Conservation (phyloP, 257 asterid species). For the Solanum arcanum region DNA sequence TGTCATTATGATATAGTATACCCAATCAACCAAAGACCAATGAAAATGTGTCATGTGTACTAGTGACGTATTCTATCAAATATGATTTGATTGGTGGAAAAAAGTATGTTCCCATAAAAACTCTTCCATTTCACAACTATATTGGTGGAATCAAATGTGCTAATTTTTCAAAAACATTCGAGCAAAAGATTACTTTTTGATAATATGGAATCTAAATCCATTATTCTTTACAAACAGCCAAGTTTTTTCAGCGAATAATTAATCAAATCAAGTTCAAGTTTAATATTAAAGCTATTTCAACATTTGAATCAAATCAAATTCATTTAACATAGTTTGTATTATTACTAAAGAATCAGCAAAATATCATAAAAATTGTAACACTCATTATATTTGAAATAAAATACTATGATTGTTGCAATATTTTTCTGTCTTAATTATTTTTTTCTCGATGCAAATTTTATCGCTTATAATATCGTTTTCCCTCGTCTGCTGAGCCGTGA, state of each 20-base stretch:
- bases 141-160: neutral
- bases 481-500: neutral
- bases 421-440: neutral
- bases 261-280: neutral
- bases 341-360: neutral
- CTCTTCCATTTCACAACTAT: neutral
- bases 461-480: neutral
- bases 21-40: neutral
- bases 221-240: neutral
- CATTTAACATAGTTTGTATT: neutral
- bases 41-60: neutral
- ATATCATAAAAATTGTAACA: neutral
- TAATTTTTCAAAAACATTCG: neutral
- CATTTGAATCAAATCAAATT: neutral
- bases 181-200: neutral
- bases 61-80: neutral
- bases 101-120: neutral
- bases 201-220: neutral
- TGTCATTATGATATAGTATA: neutral
- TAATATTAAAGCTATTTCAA: neutral
- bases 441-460: neutral
- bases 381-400: neutral
- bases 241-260: neutral
- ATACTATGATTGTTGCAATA: neutral
- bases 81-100: neutral